Evolutionary conservation across 2,329 filamentous ascomycete genomes (phyloP), one percentile per base, ranked within the genome.

Genomic region (Exophiala aquamarina): DNA sequence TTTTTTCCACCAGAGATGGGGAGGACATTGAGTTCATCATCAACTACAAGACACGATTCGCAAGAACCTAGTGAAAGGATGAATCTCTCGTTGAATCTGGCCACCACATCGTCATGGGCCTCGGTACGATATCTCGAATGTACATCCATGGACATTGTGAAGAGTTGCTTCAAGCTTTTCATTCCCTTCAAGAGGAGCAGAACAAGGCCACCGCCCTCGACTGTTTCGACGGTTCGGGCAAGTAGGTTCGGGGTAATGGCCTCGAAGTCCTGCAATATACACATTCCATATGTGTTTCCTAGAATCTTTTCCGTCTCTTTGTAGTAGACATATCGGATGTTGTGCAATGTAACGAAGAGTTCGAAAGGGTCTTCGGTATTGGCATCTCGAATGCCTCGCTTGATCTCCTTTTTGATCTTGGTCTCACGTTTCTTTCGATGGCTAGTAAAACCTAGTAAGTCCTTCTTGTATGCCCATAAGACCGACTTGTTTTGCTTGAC

Each of bases 301-400:
- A 97, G 72, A 64, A 98, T 96, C 77, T 96, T 97, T 63, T 98
- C 93, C 20, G 93, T 97, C 74, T 98, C 93, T 72, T 98, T 98
- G 77, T 98, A 98, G 78, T 95, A 98, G 48, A 93, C 89, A 79
- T 98, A 98, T 69, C 93, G 87, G 66, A 98, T 95, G 69, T 96
- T 90, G 73, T 97, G 88, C 47, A 95, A 83, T 49, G 90, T 93
- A 61, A 97, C 86, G 71, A 97, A 98, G 44, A 97, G 81, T 72
- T 98, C 93, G 74, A 98, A 98, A 0, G 93, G 87, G 66, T 98
- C 93, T 66, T 95, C 89, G 44, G 83, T 81, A 68, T 98, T 95
- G 54, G 87, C 82, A 69, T 98, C 93, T 63, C 94, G 83, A 58
- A 91, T 89, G 35, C 93, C 93, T 61, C 90, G 82, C 74, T 95